Evolutionary conservation across 805 yeast genomes (phyloP).

Genomic region (Starmerella floricola): DNA sequence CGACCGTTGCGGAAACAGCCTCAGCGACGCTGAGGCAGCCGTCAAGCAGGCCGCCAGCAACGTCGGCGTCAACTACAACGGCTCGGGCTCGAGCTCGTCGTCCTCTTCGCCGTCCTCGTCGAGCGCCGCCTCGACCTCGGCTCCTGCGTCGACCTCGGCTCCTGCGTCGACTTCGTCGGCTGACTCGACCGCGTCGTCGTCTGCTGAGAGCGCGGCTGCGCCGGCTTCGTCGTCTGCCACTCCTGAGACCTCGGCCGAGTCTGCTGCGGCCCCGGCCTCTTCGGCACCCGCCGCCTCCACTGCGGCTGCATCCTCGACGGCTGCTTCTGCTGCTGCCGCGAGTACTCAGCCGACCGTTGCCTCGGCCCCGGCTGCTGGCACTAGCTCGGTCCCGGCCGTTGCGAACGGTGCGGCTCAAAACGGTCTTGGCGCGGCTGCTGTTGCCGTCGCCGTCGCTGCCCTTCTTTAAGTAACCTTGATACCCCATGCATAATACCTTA

Average conservation of each 20-base stretch:
- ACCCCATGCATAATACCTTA: background rate
- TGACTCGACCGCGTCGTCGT: slow-evolving; percentile 7
- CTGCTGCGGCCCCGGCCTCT: slow-evolving; percentile 4
- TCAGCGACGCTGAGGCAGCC: slow-evolving; percentile 47
- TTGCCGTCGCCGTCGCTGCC: slow-evolving; percentile 17
- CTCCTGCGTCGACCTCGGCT: slow-evolving; percentile 8
- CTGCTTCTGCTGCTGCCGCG: slow-evolving; percentile 3
- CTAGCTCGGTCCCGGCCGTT: slow-evolving; percentile 4
- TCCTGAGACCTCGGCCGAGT: slow-evolving; percentile 1
- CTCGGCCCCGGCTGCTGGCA: slow-evolving; percentile 1
- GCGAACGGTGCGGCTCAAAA: slow-evolving; percentile 14
- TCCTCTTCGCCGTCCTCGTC: slow-evolving; percentile 8
- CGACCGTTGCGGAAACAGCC: slow-evolving; percentile 54
- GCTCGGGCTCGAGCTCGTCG: slow-evolving; percentile 7
- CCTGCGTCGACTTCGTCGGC: slow-evolving; percentile 11
- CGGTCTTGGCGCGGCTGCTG: slow-evolving; percentile 13
- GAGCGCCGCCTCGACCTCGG: slow-evolving; percentile 9
- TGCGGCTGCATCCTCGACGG: slow-evolving; percentile 5
- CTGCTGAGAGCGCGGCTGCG: slow-evolving; percentile 5
- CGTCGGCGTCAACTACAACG: slow-evolving; percentile 11
- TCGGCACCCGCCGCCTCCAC: slow-evolving; percentile 8
- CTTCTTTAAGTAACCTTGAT: slow-evolving; percentile 9
- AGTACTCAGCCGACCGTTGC: slow-evolving; percentile 1
- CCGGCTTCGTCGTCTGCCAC: slow-evolving; percentile 8
- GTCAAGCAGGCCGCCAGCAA: slow-evolving; percentile 33